phyloP scores from a whole-genome alignment of 768 basidiomycete genomes.

The Auricularia sp. region DNA sequence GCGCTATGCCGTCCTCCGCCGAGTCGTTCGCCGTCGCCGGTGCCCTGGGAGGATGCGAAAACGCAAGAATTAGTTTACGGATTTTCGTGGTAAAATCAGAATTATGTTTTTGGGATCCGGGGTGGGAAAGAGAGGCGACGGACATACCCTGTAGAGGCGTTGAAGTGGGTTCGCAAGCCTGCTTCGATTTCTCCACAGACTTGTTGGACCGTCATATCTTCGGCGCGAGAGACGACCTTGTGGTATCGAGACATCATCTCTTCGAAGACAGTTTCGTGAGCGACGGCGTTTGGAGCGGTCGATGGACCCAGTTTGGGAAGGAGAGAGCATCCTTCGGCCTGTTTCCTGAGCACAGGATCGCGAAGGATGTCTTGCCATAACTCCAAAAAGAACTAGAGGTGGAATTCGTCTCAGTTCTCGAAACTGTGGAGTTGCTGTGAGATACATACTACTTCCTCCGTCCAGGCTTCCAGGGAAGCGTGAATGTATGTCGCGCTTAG shows the following conservation, averaged over 20 bases:
- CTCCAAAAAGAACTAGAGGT: constrained; percentile 80
- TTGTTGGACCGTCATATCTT: constrained; percentile 80
- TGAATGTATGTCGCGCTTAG: constrained; percentile 70
- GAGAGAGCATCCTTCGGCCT: constrained; percentile 38
- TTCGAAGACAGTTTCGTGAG: constrained; percentile 66
- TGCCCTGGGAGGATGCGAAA: no score
- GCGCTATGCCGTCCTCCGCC: no score
- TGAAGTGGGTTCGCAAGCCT: constrained; percentile 63
- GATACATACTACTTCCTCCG: constrained; percentile 71
- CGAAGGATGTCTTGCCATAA: constrained; percentile 72
- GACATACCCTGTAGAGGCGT: constrained; percentile 24
- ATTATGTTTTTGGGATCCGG: constrained; percentile 24
- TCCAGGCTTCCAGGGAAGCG: constrained; percentile 65
- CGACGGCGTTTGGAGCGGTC: constrained; percentile 16
- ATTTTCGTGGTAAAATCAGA: no score
- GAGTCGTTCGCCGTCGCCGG: no score
- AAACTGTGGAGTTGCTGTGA: background rate
- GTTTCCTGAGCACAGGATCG: constrained; percentile 44
- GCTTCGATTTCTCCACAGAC: constrained; percentile 73
- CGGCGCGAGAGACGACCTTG: constrained; percentile 53
- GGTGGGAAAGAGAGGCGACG: constrained; percentile 22
- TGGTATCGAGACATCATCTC: constrained; percentile 55
- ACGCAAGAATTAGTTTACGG: no score
- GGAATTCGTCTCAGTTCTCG: constrained; percentile 1
- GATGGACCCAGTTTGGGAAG: constrained; percentile 24